Base-by-base conservation (phyloP, 768 basidiomycete species). In the Dacryopinax primogenitus region DNA sequence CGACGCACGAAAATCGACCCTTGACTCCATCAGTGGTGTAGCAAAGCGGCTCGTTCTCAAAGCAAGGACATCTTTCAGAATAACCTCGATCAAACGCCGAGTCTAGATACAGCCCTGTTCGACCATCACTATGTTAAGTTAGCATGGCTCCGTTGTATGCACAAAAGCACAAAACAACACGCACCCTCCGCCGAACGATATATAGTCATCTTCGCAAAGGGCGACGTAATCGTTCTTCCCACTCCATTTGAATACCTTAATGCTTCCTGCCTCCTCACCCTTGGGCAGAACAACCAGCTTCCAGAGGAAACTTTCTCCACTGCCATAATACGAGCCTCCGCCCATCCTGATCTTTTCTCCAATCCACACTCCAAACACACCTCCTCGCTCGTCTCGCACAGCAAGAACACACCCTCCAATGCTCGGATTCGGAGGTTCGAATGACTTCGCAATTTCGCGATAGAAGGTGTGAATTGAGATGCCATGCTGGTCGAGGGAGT, bases 401-500 rank as follows among this genome's bases (percentile, higher is more conserved):
- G 84, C 81, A 0, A 97, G 69, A 11, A 97, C 68, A 45, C 83
- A 83, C 1, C 81, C 79, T 35, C 76, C 77, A 33, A 72, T 75
- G 69, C 0, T 62, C 68, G 13, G 67, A 64, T 35, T 70, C 66
- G 4, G 65, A 62, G 18, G 7, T 44, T 44, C 41, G 16, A 68
- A 63, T 18, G 70, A 71, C 37, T 63, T 67, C 13, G 72, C 70
- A 41, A 76, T 70, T 9, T 71, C 69, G 15, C 70, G 71, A 73
- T 96, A 97, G 3, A 97, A 81, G 0, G 95, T 96, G 47, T 87
- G 85, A 15, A 97, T 79, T 13, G 92, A 94, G 47, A 94, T 92
- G 0, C 95, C 95, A 69, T 98, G 89, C 71, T 96, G 93, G 71
- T 98, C 95, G 18, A 96, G 80, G 16, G 91, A 93, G 76, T 94